phyloP scores from a whole-genome alignment of 495 filamentous ascomycete genomes.

The Penicillium paxilli region DNA sequence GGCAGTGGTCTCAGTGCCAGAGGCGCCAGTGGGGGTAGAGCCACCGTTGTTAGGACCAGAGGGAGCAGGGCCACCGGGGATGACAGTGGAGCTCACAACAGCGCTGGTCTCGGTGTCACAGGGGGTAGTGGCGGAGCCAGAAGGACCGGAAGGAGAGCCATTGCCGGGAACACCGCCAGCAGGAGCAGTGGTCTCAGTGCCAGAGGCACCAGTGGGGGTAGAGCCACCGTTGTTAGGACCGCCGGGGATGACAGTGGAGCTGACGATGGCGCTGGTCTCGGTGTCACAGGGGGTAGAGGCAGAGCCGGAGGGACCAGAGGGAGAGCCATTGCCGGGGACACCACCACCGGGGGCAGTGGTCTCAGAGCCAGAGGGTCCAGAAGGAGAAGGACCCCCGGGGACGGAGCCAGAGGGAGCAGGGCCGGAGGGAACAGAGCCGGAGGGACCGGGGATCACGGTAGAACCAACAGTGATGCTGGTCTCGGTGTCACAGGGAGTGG shows the following conservation, averaged over 20 bases:
- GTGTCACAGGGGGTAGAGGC: slow-evolving; percentile 5
- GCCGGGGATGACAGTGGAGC: slow-evolving; percentile 5
- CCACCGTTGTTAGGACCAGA: slow-evolving; percentile 8
- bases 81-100: slow-evolving; percentile 9
- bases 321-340: not conserved
- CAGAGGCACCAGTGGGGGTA: slow-evolving; percentile 7
- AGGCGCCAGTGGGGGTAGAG: slow-evolving; percentile 8
- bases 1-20: slow-evolving; percentile 2
- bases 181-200: slow-evolving; percentile 7
- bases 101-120: slow-evolving; percentile 19
- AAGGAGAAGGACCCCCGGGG: not conserved
- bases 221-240: slow-evolving; percentile 4
- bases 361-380: slow-evolving; percentile 14
- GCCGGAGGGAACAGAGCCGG: slow-evolving; percentile 8
- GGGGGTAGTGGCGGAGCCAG: slow-evolving; percentile 8
- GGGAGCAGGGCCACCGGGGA: slow-evolving; percentile 23
- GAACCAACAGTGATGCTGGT: slow-evolving; percentile 11
- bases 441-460: slow-evolving; percentile 8
- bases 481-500: slow-evolving; percentile 21
- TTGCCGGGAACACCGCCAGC: no score
- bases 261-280: slow-evolving; percentile 2
- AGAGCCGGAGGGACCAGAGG: not conserved
- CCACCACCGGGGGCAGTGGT: slow-evolving; percentile 3
- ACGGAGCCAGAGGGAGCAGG: slow-evolving; percentile 5
- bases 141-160: slow-evolving; percentile 11